Percentiles rank a stretch among this genome's conserved stretches.
These are phyloP conservation scores for Tarenaya hassleriana DNA, from an alignment of 345 rosid genomes.

Conservation along the genomic window DNA sequence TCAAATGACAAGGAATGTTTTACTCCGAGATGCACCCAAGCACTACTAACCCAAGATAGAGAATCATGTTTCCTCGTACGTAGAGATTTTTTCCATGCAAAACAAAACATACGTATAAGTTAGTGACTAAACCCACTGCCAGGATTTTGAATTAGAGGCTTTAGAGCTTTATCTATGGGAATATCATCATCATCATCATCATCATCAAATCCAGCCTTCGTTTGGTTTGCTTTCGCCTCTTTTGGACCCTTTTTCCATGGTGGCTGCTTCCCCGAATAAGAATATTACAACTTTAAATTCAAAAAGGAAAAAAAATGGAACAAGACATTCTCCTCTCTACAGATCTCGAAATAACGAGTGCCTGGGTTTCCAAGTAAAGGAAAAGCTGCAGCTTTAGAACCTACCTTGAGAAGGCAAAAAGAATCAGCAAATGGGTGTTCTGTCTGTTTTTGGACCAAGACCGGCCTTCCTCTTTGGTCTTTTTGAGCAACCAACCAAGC, in stretches of 20 bases:
- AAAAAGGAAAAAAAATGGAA: not conserved
- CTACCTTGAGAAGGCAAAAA: constrained; percentile 31
- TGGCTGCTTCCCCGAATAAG: constrained; percentile 20
- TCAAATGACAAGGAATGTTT: no score
- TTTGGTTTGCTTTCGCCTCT: constrained; percentile 23
- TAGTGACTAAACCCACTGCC: no score
- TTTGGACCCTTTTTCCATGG: constrained; percentile 17
- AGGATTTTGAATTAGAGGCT: no score
- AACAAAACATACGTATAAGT: no score
- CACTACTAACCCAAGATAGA: no score
- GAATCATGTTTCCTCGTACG: no score
- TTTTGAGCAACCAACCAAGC: no score
- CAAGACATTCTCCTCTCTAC: not conserved
- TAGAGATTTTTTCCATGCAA: no score
- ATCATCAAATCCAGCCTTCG: constrained; percentile 18
- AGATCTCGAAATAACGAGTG: constrained; percentile 16
- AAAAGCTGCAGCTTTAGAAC: constrained; percentile 33
- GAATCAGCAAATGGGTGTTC: constrained; percentile 28
- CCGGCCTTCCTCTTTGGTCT: constrained; percentile 25
- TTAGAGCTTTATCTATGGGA: constrained; percentile 17
- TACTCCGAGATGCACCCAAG: no score
- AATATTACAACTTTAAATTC: constrained; percentile 16
- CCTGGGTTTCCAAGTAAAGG: constrained; percentile 27
- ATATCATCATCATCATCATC: constrained; percentile 14
- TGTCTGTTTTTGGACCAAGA: constrained; percentile 35